Evolutionary conservation across 2,329 filamentous ascomycete species (phyloP), one percentile per base, ranked within the genome.

Genomic region (Thermoascus crustaceus): DNA sequence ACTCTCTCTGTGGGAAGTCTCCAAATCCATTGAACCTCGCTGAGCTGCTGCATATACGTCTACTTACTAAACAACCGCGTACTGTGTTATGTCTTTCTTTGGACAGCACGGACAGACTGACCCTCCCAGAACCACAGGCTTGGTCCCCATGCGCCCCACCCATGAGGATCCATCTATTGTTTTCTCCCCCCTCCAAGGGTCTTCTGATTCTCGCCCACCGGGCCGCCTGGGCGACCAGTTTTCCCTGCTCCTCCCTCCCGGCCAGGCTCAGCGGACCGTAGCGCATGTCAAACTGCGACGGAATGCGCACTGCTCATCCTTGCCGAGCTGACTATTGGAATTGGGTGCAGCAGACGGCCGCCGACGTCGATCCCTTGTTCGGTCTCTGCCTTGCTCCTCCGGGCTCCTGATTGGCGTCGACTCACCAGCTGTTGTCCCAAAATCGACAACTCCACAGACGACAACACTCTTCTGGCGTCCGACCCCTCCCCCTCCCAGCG

Each of bases 291-390:
- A 50, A 52, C 45, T 41, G 35, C 36, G 34, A 37, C 35, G 46
- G 48, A 52, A 52, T 53, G 47, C 37, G 32, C 43, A 40, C 33
- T 44, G 25, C 30, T 34, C 45, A 46, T 51, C 47, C 47, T 43
- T 57, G 51, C 45, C 49, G 48, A 52, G 46, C 39, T 34, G 44
- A 59, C 56, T 59, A 58, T 58, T 58, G 56, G 47, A 49, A 56
- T 54, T 55, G 52, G 51, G 49, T 48, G 22, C 31, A 34, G 19
- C 31, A 22, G 31, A 34, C 50, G 49, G 51, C 48, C 48, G 39
- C 53, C 54, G 47, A 49, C 51, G 56, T 58, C 56, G 56, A 60
- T 57, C 56, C 49, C 47, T 49, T 32, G 39, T 41, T 49, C 47
- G 45, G 45, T 50, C 45, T 44, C 45, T 41, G 46, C 55, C 52